These are phyloP conservation scores for Melastoma malabathricum DNA, from an alignment of 345 rosid genomes.

Conservation along the genomic window DNA sequence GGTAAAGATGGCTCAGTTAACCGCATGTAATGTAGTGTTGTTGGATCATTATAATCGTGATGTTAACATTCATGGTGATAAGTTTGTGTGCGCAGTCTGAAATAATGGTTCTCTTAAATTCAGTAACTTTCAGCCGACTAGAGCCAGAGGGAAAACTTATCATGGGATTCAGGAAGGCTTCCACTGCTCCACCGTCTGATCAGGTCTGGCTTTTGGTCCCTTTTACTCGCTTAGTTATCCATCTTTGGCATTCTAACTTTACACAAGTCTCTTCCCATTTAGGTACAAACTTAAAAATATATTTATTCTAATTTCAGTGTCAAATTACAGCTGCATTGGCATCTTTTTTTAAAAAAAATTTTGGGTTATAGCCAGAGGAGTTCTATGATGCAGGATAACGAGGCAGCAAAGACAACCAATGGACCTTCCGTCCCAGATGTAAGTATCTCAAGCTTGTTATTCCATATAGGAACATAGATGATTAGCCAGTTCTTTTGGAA, in stretches of 20 bases:
- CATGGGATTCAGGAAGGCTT: slow-evolving; percentile 92
- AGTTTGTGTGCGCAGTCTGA: too few species aligned
- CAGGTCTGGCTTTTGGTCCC: slow-evolving; percentile 43
- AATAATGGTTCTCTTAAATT: neutral
- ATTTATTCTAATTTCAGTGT: too few species aligned
- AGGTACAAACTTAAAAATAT: too few species aligned
- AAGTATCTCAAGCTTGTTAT: slow-evolving; percentile 28
- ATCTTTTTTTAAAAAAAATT: too few species aligned
- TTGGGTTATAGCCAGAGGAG: neutral
- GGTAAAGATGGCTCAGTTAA: slow-evolving; percentile 26
- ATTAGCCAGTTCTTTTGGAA: neutral
- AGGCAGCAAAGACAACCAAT: slow-evolving; percentile 23
- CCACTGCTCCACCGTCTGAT: slow-evolving; percentile 49
- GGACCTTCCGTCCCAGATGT: slow-evolving; percentile 48
- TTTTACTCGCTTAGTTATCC: neutral
- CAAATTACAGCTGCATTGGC: too few species aligned
- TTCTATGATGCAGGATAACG: slow-evolving; percentile 42
- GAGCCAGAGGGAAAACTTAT: slow-evolving; percentile 92
- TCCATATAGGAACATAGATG: slow-evolving; percentile 6
- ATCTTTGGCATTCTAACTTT: too few species aligned
- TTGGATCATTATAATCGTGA: neutral
- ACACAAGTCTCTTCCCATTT: too few species aligned
- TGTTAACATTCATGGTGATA: too few species aligned
- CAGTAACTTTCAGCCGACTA: slow-evolving; percentile 84
- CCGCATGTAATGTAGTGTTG: neutral